Evolutionary conservation across 1,284 basidiomycete genomes (phyloP).

Genomic region (Sporisorium exsertum): DNA sequence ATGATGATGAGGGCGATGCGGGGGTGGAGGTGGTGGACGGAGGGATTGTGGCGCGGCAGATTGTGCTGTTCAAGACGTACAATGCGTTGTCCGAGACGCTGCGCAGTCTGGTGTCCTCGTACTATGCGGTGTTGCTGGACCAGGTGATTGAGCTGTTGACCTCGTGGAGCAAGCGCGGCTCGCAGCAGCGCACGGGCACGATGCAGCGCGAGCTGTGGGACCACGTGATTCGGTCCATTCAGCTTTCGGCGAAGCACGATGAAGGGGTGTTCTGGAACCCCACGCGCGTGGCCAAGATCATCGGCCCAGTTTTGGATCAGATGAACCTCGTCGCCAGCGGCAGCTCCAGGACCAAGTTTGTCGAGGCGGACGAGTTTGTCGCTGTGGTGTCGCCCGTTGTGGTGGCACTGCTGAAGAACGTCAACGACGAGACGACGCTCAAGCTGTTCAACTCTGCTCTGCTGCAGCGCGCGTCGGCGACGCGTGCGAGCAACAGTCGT

Average conservation of each 20-base stretch:
- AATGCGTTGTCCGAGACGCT: conserved; percentile 57
- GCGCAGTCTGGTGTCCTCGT: conserved; percentile 56
- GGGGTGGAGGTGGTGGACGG: conserved; percentile 16
- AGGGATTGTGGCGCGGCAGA: conserved; percentile 57
- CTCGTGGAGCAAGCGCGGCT: conserved; percentile 46
- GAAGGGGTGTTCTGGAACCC: conserved; percentile 92
- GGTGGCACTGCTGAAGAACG: conserved; percentile 74
- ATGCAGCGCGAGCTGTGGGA: conserved; percentile 74
- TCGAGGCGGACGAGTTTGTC: conserved; percentile 21
- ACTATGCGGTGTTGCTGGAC: conserved; percentile 74
- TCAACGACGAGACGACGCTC: conserved; percentile 75
- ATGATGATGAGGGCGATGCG: conserved; percentile 65
- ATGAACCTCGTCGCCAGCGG: conserved; percentile 66
- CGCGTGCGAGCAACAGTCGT: conserved; percentile 71
- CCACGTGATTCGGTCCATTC: conserved; percentile 76
- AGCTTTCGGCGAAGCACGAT: conserved; percentile 81
- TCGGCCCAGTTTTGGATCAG: conserved; percentile 77
- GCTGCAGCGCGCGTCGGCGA: conserved; percentile 77
- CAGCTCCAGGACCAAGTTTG: conserved; percentile 3
- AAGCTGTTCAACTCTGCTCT: conserved; percentile 85
- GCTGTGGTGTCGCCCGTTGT: conserved; percentile 64
- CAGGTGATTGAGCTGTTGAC: conserved; percentile 78
- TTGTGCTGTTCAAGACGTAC: conserved; percentile 62
- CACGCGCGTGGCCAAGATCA: conserved; percentile 78
- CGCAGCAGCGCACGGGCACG: conserved; percentile 1